Conservation (phyloP, 768 basidiomycete genomes). For the Agrocybe chaxingu region DNA sequence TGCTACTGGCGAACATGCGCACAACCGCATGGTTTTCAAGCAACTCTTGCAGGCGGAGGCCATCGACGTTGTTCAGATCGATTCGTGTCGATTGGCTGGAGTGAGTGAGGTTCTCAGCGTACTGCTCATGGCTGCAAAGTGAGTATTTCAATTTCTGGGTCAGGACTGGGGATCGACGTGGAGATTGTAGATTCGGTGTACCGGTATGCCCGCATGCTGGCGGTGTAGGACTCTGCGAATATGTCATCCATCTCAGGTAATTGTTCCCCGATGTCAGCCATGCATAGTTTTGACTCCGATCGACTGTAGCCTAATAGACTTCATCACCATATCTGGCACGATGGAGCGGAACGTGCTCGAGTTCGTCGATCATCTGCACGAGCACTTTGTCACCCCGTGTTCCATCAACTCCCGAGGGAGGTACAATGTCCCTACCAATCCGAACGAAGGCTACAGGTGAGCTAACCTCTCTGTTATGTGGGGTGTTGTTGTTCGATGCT, state of each 20-base stretch:
- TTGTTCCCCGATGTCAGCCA: background rate
- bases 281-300: background rate
- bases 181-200: conserved; percentile 59
- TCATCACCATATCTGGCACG: conserved; percentile 84
- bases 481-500: background rate
- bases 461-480: background rate
- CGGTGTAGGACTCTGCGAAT: conserved; percentile 91
- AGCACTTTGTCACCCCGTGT: conserved; percentile 87
- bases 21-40: conserved; percentile 95
- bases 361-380: conserved; percentile 88
- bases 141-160: conserved; percentile 11
- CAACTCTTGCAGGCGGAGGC: conserved; percentile 88
- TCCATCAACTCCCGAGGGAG: conserved; percentile 82
- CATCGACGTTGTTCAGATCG: conserved; percentile 94
- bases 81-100: conserved; percentile 90
- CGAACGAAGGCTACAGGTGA: conserved; percentile 77
- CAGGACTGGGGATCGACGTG: background rate
- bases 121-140: conserved; percentile 88
- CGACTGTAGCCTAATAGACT: conserved; percentile 75
- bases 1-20: conserved; percentile 92
- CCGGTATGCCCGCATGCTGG: conserved; percentile 94
- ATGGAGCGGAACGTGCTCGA: conserved; percentile 96
- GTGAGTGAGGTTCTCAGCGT: conserved; percentile 93
- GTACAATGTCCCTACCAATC: conserved; percentile 81
- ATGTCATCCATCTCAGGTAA: conserved; percentile 80